These are phyloP conservation scores for Boletellus dicymbophilus DNA, from an alignment of 1,284 basidiomycete species.

Conservation along the genomic window DNA sequence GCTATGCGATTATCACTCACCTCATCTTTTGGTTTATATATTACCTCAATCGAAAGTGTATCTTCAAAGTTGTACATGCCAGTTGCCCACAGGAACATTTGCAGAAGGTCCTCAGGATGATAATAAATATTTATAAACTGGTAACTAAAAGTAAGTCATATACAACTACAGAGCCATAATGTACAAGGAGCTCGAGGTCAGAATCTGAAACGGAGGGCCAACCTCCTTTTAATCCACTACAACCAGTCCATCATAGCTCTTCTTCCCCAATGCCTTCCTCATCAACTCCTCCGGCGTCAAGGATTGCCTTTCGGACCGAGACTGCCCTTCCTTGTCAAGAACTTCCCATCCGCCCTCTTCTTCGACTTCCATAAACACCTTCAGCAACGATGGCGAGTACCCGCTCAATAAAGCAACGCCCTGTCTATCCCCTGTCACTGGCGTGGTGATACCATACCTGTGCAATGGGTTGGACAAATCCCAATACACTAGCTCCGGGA, in stretches of 20 bases:
- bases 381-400: constrained; percentile 67
- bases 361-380: constrained; percentile 67
- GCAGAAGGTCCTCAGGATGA: too few species aligned
- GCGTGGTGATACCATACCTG: constrained; percentile 35
- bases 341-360: constrained; percentile 37
- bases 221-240: constrained; percentile 33
- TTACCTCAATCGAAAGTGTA: too few species aligned
- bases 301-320: constrained; percentile 29
- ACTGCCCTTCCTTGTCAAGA: constrained; percentile 32
- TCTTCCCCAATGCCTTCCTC: constrained; percentile 51
- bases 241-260: constrained; percentile 50
- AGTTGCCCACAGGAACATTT: too few species aligned
- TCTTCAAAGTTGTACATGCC: too few species aligned
- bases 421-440: constrained; percentile 49
- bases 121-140: too few species aligned
- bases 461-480: background rate
- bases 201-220: too few species aligned
- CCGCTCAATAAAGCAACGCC: constrained; percentile 70
- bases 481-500: constrained; percentile 5
- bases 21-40: too few species aligned
- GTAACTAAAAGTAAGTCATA: too few species aligned
- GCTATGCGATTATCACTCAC: constrained; percentile 2
- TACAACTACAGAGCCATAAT: too few species aligned
- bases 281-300: constrained; percentile 53
- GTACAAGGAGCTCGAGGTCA: too few species aligned